These are phyloP conservation scores for Ustilago curta DNA, from an alignment of 1,284 basidiomycete species.

Conservation along the genomic window DNA sequence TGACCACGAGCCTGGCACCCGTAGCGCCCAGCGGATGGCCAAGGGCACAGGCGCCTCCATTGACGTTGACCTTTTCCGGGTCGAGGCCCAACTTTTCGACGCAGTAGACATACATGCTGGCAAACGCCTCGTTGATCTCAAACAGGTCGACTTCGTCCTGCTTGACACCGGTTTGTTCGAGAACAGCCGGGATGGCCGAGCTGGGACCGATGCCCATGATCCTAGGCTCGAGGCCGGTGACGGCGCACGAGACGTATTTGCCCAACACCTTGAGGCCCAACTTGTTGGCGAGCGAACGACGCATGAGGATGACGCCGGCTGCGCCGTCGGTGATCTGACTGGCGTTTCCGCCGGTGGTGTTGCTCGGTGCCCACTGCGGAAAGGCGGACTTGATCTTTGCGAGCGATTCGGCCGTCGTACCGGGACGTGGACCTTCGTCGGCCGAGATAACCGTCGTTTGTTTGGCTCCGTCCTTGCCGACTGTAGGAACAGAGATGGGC, in stretches of 20 bases:
- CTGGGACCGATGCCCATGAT: slow-evolving; percentile 79
- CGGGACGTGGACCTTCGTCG: slow-evolving; percentile 85
- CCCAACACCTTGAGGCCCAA: slow-evolving; percentile 80
- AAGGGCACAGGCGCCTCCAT: slow-evolving; percentile 89
- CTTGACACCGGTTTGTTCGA: slow-evolving; percentile 77
- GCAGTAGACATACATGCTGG: slow-evolving; percentile 73
- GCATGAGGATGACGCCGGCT: slow-evolving; percentile 87
- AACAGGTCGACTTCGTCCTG: slow-evolving; percentile 82
- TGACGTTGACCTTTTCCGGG: slow-evolving; percentile 76
- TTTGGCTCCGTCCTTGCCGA: slow-evolving; percentile 74
- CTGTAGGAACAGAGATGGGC: slow-evolving; percentile 72
- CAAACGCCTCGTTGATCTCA: slow-evolving; percentile 82
- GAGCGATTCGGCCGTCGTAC: slow-evolving; percentile 79
- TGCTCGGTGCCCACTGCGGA: slow-evolving; percentile 83
- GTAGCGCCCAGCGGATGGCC: slow-evolving; percentile 90
- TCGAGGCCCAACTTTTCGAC: slow-evolving; percentile 80
- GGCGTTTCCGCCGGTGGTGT: slow-evolving; percentile 91
- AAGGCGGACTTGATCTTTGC: slow-evolving; percentile 82
- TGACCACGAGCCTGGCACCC: slow-evolving; percentile 87
- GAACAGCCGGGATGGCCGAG: slow-evolving; percentile 66
- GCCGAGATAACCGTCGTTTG: slow-evolving; percentile 75
- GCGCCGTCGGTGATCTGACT: slow-evolving; percentile 84
- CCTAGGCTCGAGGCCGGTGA: slow-evolving; percentile 80
- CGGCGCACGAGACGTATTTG: slow-evolving; percentile 81
- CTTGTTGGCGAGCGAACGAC: slow-evolving; percentile 82